These are phyloP conservation scores for Sporothrix euskadiensis DNA, from an alignment of 2,329 filamentous ascomycete genomes.

Conservation along the genomic window DNA sequence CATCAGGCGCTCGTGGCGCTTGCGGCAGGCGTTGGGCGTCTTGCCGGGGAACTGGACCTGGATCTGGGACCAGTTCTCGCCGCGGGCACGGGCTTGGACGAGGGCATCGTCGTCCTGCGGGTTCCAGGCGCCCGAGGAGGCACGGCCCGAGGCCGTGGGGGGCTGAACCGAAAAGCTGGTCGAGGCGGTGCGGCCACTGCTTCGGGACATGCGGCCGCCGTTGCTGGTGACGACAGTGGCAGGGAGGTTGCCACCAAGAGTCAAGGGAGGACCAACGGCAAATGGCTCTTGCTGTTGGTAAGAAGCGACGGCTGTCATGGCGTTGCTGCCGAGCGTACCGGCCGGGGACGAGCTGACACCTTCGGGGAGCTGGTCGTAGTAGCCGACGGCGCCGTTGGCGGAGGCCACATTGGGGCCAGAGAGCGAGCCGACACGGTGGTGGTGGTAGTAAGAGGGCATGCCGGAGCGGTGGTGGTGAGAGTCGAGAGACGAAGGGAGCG, in stretches of 20 bases:
- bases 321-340: not conserved
- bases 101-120: constrained; percentile 72
- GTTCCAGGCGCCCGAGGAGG: constrained; percentile 70
- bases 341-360: constrained; percentile 33
- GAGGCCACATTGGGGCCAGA: constrained; percentile 19
- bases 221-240: not conserved
- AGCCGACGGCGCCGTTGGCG: constrained; percentile 29
- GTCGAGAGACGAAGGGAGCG: constrained; percentile 34
- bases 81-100: constrained; percentile 68
- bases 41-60: constrained; percentile 74
- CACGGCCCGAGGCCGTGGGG: constrained; percentile 39
- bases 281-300: constrained; percentile 36
- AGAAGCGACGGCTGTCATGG: constrained; percentile 31
- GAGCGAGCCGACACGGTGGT: constrained; percentile 31
- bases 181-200: not conserved
- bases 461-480: constrained; percentile 28
- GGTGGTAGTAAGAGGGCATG: constrained; percentile 41
- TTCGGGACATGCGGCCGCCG: not conserved
- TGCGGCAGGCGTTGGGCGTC: constrained; percentile 80
- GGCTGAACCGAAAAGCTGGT: constrained; percentile 9
- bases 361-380: constrained; percentile 39
- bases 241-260: constrained; percentile 31
- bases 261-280: constrained; percentile 39
- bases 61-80: constrained; percentile 82
- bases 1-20: constrained; percentile 82